phyloP scores from a whole-genome alignment of 495 filamentous ascomycete genomes.

The Baudoinia panamericana region DNA sequence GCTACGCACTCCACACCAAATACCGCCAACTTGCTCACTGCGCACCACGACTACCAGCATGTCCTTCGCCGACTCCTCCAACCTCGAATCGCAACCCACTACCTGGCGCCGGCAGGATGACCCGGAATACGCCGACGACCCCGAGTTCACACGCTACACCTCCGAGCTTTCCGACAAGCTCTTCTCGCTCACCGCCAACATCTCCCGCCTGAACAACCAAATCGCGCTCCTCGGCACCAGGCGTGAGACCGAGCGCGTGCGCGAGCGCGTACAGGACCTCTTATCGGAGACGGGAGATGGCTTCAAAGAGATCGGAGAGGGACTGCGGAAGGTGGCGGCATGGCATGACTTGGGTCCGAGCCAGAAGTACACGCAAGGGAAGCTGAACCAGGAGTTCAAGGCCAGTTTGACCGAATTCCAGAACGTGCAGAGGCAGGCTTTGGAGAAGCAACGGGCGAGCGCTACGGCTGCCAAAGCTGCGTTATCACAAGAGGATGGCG shows the following conservation, averaged over 20 bases:
- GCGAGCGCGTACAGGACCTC: constrained; percentile 75
- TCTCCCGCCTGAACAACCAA: constrained; percentile 65
- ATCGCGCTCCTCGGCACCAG: constrained; percentile 75
- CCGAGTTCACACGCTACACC: constrained; percentile 74
- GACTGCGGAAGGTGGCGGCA: constrained; percentile 74
- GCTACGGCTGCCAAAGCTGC: constrained; percentile 66
- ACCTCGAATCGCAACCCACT: constrained; percentile 70
- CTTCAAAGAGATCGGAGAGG: constrained; percentile 91
- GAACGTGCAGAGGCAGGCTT: constrained; percentile 65
- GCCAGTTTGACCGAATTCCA: constrained; percentile 82
- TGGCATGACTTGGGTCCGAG: constrained; percentile 90
- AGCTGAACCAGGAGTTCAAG: constrained; percentile 83
- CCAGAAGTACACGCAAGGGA: constrained; percentile 89
- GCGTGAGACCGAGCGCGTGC: constrained; percentile 78
- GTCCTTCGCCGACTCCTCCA: constrained; percentile 81
- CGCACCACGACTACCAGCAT: constrained; percentile 36
- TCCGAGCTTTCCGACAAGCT: constrained; percentile 71
- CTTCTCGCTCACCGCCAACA: constrained; percentile 75
- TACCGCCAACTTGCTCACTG: no score
- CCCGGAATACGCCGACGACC: constrained; percentile 67
- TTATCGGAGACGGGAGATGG: constrained; percentile 69
- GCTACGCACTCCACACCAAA: no score
- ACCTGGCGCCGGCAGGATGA: constrained; percentile 56
- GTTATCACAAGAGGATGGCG: constrained; percentile 38
- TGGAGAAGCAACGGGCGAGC: constrained; percentile 85